A percentile compares a stretch with the other conserved stretches of the same genome.
Evolutionary conservation across 495 filamentous ascomycete genomes (phyloP).

Genomic region (Hyphodiscus hymeniophilus): DNA sequence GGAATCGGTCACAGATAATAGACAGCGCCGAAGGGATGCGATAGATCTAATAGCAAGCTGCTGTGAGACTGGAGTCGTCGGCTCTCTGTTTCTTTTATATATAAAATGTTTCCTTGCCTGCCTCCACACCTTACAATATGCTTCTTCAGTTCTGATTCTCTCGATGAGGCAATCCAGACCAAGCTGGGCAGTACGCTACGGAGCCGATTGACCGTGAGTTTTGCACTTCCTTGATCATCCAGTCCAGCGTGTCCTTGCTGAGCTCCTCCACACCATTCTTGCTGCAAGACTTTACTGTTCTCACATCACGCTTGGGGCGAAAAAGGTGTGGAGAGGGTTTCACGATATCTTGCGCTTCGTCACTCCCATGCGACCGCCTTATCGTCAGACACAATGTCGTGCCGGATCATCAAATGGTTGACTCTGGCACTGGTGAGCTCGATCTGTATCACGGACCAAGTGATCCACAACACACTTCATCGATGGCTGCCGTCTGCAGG

Average conservation of each 20-base stretch:
- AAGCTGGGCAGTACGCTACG: conserved; percentile 21
- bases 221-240: conserved; percentile 19
- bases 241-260: conserved; percentile 15
- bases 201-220: conserved; percentile 17
- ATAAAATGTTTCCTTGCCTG: neutral
- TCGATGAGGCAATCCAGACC: conserved; percentile 13
- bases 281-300: conserved; percentile 13
- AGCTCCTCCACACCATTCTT: conserved; percentile 20
- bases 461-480: conserved; percentile 1
- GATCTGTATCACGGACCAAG: conserved; percentile 7
- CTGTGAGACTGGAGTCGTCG: neutral
- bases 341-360: conserved; percentile 10
- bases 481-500: conserved; percentile 3
- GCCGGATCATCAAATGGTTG: neutral
- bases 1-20: neutral
- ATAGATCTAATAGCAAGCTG: neutral
- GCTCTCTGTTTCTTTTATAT: neutral
- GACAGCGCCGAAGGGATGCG: too few species aligned
- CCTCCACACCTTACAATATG: conserved; percentile 1
- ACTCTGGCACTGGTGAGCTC: conserved; percentile 4
- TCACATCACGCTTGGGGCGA: conserved; percentile 1
- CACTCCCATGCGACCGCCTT: conserved; percentile 9
- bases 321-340: conserved; percentile 15
- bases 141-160: conserved; percentile 2
- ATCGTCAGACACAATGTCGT: conserved; percentile 1